phyloP scores from a whole-genome alignment of 202 grass and related monocot species.

The Setaria viridis region DNA sequence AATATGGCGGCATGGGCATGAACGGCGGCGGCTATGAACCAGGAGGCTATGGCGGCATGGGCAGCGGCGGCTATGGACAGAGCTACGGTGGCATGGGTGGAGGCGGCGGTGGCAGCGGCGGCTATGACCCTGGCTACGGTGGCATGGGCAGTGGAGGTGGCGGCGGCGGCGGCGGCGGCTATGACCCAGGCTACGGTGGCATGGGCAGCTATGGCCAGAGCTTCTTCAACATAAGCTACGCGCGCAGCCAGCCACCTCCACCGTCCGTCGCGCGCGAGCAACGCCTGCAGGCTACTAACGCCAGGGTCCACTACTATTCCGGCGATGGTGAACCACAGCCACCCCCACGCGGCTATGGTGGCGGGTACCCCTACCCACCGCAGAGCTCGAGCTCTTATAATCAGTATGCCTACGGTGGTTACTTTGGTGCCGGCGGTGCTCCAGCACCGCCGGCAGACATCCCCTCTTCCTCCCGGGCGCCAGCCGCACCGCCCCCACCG shows the following conservation, averaged over 20 bases:
- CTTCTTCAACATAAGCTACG: slow-evolving; percentile 78
- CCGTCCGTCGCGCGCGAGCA: slow-evolving; percentile 59
- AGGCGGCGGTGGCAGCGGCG: neutral
- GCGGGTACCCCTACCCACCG: slow-evolving; percentile 56
- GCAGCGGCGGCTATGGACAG: slow-evolving; percentile 5
- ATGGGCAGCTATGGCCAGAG: slow-evolving; percentile 53
- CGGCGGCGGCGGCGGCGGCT: neutral
- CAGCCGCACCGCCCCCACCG: slow-evolving; percentile 53
- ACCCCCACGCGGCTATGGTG: slow-evolving; percentile 40
- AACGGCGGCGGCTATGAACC: slow-evolving; percentile 24
- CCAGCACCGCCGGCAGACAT: slow-evolving; percentile 48
- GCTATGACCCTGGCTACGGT: neutral
- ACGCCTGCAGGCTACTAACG: slow-evolving; percentile 40
- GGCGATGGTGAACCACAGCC: slow-evolving; percentile 39
- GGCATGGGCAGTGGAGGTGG: slow-evolving; percentile 9
- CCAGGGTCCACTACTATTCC: slow-evolving; percentile 52
- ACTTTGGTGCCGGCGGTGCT: slow-evolving; percentile 45
- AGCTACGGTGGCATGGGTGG: slow-evolving; percentile 7
- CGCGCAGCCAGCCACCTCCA: slow-evolving; percentile 56
- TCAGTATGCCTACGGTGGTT: slow-evolving; percentile 65
- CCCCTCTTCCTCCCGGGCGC: slow-evolving; percentile 49
- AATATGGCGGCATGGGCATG: slow-evolving; percentile 30
- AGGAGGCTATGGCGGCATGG: slow-evolving; percentile 18
- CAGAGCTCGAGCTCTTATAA: slow-evolving; percentile 62
- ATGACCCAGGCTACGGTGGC: slow-evolving; percentile 34